Percentiles rank a stretch among this genome's conserved stretches.
These are phyloP conservation scores for Microdochium nivale DNA, from an alignment of 2,329 filamentous ascomycete genomes.

Conservation along the genomic window DNA sequence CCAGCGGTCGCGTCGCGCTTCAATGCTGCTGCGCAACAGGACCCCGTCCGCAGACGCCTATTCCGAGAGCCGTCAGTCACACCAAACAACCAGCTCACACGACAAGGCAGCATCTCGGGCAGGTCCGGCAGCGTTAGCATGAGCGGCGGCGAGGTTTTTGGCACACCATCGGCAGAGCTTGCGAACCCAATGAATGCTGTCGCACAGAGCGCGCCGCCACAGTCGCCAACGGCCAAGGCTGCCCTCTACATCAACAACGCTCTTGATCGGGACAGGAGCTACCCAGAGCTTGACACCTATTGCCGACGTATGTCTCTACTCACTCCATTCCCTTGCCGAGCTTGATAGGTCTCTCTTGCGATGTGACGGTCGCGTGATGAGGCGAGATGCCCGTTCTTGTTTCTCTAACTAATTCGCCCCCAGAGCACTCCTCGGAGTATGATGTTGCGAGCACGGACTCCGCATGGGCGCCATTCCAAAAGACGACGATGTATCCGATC, in stretches of 20 bases:
- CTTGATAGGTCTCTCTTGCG: neutral
- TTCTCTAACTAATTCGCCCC: slow-evolving; percentile 15
- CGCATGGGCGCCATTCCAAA: slow-evolving; percentile 85
- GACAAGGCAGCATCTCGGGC: slow-evolving; percentile 8
- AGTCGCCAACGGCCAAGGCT: slow-evolving; percentile 60
- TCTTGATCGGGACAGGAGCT: slow-evolving; percentile 67
- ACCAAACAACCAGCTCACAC: slow-evolving; percentile 7
- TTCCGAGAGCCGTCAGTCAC: slow-evolving; percentile 26
- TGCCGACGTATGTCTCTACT: slow-evolving; percentile 56
- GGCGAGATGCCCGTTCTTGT: neutral
- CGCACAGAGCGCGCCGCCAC: slow-evolving; percentile 21
- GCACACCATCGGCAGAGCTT: neutral
- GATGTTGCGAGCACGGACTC: slow-evolving; percentile 60
- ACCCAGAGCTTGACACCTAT: slow-evolving; percentile 84
- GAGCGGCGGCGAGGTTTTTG: neutral
- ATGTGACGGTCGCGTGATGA: neutral
- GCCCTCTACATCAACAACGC: slow-evolving; percentile 76
- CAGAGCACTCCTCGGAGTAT: slow-evolving; percentile 87
- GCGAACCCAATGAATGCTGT: neutral
- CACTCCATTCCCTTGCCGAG: neutral
- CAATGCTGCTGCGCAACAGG: slow-evolving; percentile 24
- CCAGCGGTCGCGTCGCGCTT: slow-evolving; percentile 51
- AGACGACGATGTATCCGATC: slow-evolving; percentile 77
- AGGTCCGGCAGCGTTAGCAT: neutral
- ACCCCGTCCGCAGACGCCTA: slow-evolving; percentile 42